Percentiles rank a stretch among this genome's conserved stretches.
phyloP scores from a whole-genome alignment of 768 basidiomycete species.

The Termitomyces sp. region DNA sequence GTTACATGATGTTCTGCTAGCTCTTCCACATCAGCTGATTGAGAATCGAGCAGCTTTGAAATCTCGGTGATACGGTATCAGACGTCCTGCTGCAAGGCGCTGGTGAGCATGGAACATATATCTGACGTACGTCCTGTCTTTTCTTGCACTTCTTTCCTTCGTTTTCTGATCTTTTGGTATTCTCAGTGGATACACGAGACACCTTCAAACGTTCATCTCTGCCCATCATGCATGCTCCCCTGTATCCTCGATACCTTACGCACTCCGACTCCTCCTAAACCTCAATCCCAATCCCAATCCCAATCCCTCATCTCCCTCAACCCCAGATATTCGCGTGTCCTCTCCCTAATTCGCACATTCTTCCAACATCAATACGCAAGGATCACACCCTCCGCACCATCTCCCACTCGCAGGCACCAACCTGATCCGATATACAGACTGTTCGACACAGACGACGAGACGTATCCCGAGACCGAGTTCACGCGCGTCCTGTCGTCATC shows the following conservation, averaged over 20 bases:
- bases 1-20: not conserved
- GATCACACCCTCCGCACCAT: not conserved
- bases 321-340: not conserved
- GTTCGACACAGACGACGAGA: conserved; percentile 10
- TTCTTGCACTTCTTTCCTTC: not conserved
- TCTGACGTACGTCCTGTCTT: conserved; percentile 7
- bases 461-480: conserved; percentile 11
- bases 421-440: not conserved
- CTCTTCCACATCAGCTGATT: not conserved
- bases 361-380: not conserved
- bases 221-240: conserved; percentile 13
- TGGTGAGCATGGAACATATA: conserved; percentile 14
- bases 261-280: not conserved
- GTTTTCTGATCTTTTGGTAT: not conserved
- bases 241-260: not conserved
- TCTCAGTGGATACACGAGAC: conserved; percentile 15
- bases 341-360: not conserved
- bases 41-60: conserved; percentile 9
- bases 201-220: conserved; percentile 5
- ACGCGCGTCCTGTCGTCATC: conserved; percentile 4
- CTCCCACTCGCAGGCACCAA: not conserved
- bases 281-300: not conserved
- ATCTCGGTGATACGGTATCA: conserved; percentile 14
- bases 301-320: not conserved
- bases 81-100: conserved; percentile 10